A percentile compares a stretch with the other conserved stretches of the same genome.
These are phyloP conservation scores for Skeletonema marinoi DNA, from an alignment of 108 stramenopile species.

Conservation along the genomic window DNA sequence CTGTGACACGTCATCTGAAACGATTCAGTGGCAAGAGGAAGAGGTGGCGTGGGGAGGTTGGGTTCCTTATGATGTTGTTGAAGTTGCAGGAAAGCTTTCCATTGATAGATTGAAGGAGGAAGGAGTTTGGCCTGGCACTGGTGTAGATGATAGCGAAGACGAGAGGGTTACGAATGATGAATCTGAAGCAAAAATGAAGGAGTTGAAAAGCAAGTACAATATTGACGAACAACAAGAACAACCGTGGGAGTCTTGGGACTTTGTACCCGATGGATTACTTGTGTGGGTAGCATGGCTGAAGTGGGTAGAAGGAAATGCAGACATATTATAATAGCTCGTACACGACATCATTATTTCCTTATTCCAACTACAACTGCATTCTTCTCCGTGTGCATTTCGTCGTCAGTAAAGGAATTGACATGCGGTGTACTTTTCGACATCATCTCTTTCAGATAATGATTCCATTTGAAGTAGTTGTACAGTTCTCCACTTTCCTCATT, in stretches of 20 bases:
- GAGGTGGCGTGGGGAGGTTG: constrained; percentile 85
- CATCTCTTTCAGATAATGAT: constrained; percentile 24
- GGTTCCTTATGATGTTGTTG: constrained; percentile 61
- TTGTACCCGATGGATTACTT: constrained; percentile 81
- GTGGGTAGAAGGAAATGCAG: constrained; percentile 14
- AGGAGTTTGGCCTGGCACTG: constrained; percentile 61
- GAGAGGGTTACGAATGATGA: neutral
- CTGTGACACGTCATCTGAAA: constrained; percentile 39
- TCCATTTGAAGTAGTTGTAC: constrained; percentile 17
- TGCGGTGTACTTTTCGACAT: neutral
- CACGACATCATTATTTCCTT: neutral
- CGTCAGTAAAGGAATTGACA: constrained; percentile 11
- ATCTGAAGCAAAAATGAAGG: neutral
- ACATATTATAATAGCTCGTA: neutral
- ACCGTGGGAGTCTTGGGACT: constrained; percentile 66
- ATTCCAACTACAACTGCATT: constrained; percentile 27
- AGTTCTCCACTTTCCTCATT: constrained; percentile 4
- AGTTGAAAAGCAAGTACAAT: constrained; percentile 1
- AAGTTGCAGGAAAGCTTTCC: constrained; percentile 52
- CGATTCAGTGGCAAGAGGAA: constrained; percentile 78
- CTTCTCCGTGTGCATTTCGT: constrained; percentile 34
- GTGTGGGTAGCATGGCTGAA: constrained; percentile 80
- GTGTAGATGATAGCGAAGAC: constrained; percentile 21
- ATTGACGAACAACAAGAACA: constrained; percentile 3
- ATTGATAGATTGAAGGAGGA: constrained; percentile 53